Conservation (phyloP, 176 grass and related monocot species). For the Aegilops tauschii region DNA sequence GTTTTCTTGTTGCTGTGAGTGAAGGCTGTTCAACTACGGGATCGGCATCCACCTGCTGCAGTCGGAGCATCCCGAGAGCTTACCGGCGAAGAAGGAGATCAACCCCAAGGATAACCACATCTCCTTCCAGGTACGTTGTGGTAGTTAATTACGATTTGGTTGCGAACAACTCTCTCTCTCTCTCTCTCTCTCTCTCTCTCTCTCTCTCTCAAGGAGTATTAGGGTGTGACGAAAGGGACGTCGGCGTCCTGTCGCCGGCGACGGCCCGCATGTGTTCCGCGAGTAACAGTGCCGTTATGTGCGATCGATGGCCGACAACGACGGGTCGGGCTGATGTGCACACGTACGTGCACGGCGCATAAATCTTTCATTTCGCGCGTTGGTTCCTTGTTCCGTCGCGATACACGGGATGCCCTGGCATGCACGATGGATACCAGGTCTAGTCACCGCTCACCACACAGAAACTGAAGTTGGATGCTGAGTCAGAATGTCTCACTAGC, state of each 20-base stretch:
- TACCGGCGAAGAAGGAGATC: constrained; percentile 70
- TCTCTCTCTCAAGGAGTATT: no score
- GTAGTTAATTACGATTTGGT: background rate
- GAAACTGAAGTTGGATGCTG: background rate
- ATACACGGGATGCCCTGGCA: no score
- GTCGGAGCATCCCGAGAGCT: constrained; percentile 42
- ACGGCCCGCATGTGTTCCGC: background rate
- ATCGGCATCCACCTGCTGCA: constrained; percentile 88
- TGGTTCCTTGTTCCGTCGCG: no score
- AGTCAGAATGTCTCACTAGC: no score
- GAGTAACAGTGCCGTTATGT: background rate
- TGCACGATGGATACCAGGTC: no score
- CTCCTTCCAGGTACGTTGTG: constrained; percentile 68
- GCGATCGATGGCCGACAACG: background rate
- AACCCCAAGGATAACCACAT: constrained; percentile 97
- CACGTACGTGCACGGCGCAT: background rate
- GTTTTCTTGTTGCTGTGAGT: background rate
- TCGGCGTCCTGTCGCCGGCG: background rate
- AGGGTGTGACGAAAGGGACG: background rate
- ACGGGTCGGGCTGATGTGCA: no score
- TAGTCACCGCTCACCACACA: no score
- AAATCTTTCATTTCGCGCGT: no score
- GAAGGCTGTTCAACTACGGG: constrained; percentile 88
- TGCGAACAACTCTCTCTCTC: background rate
- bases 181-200: no score